Evolutionary conservation across 148 eudicot species (phyloP).

Genomic region (Fallopia convolvulus): DNA sequence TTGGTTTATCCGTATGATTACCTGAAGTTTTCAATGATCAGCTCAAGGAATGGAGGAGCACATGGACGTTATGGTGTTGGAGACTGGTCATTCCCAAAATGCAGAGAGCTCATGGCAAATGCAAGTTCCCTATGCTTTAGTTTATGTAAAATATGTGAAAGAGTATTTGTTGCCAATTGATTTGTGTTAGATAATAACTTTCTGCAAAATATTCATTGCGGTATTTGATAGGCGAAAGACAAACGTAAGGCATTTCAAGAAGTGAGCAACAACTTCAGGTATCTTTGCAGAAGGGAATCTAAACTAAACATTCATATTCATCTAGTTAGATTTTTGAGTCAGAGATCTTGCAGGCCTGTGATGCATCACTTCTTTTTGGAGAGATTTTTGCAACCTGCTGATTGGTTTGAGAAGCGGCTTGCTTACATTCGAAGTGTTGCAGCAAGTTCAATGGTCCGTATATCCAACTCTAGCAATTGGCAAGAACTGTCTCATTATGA

Average conservation of each 20-base stretch:
- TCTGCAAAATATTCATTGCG: background rate
- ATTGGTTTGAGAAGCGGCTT: conserved; percentile 94
- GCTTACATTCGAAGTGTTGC: conserved; percentile 97
- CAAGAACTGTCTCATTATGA: background rate
- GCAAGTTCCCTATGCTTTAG: conserved; percentile 29
- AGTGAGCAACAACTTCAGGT: conserved; percentile 81
- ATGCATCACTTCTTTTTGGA: conserved; percentile 95
- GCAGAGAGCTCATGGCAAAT: conserved; percentile 82
- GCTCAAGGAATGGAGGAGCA: conserved; percentile 93
- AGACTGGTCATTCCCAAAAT: conserved; percentile 92
- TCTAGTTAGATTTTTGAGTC: background rate
- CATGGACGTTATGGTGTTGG: conserved; percentile 91
- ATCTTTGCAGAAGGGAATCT: background rate
- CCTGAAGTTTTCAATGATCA: conserved; percentile 23
- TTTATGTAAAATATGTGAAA: background rate
- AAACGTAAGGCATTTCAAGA: conserved; percentile 86
- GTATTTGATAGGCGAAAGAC: conserved; percentile 50
- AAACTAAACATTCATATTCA: background rate
- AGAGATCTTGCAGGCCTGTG: conserved; percentile 63
- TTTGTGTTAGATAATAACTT: background rate
- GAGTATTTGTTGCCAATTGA: background rate
- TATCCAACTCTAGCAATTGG: conserved; percentile 12
- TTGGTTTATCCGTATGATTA: background rate
- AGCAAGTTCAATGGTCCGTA: conserved; percentile 86
- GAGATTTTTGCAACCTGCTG: conserved; percentile 88